Conservation (phyloP, 1,284 basidiomycete genomes). For the Coniophora puteana region DNA sequence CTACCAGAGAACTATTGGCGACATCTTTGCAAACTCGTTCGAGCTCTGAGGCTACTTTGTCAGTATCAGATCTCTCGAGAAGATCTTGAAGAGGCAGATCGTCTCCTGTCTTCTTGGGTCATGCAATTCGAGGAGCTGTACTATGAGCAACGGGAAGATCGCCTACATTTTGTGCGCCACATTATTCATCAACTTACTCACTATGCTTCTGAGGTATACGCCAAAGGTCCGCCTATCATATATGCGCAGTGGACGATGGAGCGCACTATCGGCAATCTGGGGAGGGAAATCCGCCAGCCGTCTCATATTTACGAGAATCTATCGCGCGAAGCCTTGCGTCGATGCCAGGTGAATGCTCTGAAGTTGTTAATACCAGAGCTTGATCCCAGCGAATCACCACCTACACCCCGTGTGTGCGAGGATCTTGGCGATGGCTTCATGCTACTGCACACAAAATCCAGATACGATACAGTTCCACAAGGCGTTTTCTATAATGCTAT, state of each 20-base stretch:
- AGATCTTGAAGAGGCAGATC: background rate
- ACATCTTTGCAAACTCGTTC: constrained; percentile 3
- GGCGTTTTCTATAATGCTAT: constrained; percentile 9
- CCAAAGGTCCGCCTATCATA: constrained; percentile 21
- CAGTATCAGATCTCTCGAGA: background rate
- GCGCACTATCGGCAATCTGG: constrained; percentile 5
- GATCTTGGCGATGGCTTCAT: constrained; percentile 5
- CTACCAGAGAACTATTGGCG: constrained; percentile 13
- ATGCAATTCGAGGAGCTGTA: background rate
- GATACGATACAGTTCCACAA: constrained; percentile 1
- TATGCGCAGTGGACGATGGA: constrained; percentile 10
- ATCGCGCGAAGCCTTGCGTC: constrained; percentile 1
- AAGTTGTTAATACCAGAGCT: constrained; percentile 2
- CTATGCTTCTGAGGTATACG: constrained; percentile 2
- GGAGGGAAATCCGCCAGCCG: constrained; percentile 4
- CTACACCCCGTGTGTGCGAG: constrained; percentile 5
- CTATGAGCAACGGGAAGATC: background rate
- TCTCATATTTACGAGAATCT: constrained; percentile 5
- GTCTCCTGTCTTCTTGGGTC: background rate
- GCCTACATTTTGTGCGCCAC: constrained; percentile 2
- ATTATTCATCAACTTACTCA: constrained; percentile 4
- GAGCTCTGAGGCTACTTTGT: background rate
- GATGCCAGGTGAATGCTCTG: constrained; percentile 6
- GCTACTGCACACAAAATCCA: constrained; percentile 6
- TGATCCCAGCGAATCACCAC: background rate